Conservation (phyloP, 306 rosid genomes). For the Vicia villosa region DNA sequence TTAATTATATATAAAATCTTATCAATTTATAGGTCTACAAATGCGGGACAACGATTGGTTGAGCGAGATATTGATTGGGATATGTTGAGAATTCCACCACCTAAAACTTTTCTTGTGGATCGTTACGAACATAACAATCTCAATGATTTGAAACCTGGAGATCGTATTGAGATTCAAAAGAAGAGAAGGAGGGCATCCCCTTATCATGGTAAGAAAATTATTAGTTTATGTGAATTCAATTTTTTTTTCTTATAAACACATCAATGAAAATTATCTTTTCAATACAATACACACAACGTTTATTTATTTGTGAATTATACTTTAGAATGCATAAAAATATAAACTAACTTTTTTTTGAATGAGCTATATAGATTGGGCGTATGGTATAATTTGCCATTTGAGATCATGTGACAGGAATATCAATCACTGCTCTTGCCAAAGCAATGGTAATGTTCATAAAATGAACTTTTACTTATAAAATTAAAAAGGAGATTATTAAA, state of each 20-base stretch:
- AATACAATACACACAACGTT: no score
- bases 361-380: background rate
- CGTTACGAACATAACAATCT: constrained; percentile 50
- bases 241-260: no score
- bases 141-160: constrained; percentile 48
- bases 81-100: constrained; percentile 55
- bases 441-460: background rate
- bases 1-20: background rate
- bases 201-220: constrained; percentile 39
- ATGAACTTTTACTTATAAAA: no score
- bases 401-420: background rate
- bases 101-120: constrained; percentile 43
- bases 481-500: background rate
- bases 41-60: constrained; percentile 47
- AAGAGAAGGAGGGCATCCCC: constrained; percentile 49
- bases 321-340: no score
- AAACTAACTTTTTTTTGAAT: no score
- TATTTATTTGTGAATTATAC: no score
- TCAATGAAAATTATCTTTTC: no score
- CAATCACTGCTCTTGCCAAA: background rate
- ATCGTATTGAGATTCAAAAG: constrained; percentile 61
- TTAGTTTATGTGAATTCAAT: no score
- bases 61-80: constrained; percentile 55
- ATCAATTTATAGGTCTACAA: constrained; percentile 51
- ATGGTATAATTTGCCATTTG: background rate